Conservation (phyloP, 2,329 filamentous ascomycete genomes). For the Aspergillus sp. region DNA sequence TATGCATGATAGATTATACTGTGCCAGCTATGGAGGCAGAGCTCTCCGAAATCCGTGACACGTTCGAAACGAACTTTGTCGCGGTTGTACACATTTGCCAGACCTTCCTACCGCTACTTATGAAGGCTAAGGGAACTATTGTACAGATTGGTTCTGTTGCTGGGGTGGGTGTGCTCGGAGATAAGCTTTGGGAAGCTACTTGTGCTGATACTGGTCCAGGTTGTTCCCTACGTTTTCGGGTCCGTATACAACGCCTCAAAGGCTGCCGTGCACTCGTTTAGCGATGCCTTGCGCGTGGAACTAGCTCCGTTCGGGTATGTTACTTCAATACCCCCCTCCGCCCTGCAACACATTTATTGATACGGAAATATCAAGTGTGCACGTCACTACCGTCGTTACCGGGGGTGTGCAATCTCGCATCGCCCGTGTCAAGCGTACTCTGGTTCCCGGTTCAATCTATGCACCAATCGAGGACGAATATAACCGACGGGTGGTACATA, state of each 20-base stretch:
- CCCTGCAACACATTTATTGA: background rate
- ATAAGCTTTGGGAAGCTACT: background rate
- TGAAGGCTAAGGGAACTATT: constrained; percentile 47
- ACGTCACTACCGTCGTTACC: constrained; percentile 58
- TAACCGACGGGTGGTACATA: constrained; percentile 53
- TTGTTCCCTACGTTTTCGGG: constrained; percentile 48
- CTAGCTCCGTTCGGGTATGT: constrained; percentile 51
- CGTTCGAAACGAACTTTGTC: constrained; percentile 59
- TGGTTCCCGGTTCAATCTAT: constrained; percentile 55
- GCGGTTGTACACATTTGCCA: constrained; percentile 60
- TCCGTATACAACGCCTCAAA: constrained; percentile 61
- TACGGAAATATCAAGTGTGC: constrained; percentile 39
- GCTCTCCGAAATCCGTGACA: constrained; percentile 47
- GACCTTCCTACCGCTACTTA: constrained; percentile 57
- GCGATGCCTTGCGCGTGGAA: constrained; percentile 60
- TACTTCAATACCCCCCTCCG: background rate
- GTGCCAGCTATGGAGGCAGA: constrained; percentile 60
- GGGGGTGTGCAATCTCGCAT: constrained; percentile 63
- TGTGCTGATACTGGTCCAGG: constrained; percentile 23
- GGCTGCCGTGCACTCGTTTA: constrained; percentile 60
- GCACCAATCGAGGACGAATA: constrained; percentile 55
- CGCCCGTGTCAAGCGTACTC: constrained; percentile 51
- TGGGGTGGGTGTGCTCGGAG: constrained; percentile 29
- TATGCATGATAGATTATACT: constrained; percentile 51
- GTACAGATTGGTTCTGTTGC: constrained; percentile 50